Base-by-base conservation (phyloP, 257 asterid genomes). In the Perilla frutescens region DNA sequence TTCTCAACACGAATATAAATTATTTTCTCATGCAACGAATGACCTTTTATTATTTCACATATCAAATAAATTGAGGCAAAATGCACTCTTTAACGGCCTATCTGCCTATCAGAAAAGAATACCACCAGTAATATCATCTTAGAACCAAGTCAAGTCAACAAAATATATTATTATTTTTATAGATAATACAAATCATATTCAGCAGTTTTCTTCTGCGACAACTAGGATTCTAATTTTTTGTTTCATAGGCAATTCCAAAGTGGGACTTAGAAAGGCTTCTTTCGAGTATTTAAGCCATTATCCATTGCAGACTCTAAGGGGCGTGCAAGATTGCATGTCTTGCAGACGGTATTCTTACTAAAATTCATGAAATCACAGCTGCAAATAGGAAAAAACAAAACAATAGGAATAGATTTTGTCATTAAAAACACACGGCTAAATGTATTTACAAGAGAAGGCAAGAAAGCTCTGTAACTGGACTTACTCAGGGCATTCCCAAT, bases 401-500 rank as follows among this genome's bases (percentile, higher is more conserved):
- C 41, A 20, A 49, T 55, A 60, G 54, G 29, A 65, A 64, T 9
- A 45, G 11, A n/a, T n/a, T 32, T 2, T 57, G 29, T 36, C 55
- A 59, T 12, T 66, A 4, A 48, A 37, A 36, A 44, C 32, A 49
- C 20, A 34, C 60, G 47, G 45, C 71, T 43, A 60, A 72, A 62
- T 68, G 70, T n/a, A 65, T 76, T 29, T 55, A 3, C 3, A 4
- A 14, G 6, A 13, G 26, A 1, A 11, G 72, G 47, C n/a, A 80
- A 69, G 45, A 71, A 41, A 61, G 41, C 13, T 32, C 13, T 39
- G 50, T 34, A 63, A 45, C 40, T 47, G 60, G 81, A 87, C 91
- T 90, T 75, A 94, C 96, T 73, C 51, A 31, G 93, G 83, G 83
- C 97, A 94, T 69, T 90, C 92, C 99, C 99, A 95, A 61, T 95